Evolutionary conservation across 768 basidiomycete species (phyloP).

Genomic region (Podaxis pistillaris): DNA sequence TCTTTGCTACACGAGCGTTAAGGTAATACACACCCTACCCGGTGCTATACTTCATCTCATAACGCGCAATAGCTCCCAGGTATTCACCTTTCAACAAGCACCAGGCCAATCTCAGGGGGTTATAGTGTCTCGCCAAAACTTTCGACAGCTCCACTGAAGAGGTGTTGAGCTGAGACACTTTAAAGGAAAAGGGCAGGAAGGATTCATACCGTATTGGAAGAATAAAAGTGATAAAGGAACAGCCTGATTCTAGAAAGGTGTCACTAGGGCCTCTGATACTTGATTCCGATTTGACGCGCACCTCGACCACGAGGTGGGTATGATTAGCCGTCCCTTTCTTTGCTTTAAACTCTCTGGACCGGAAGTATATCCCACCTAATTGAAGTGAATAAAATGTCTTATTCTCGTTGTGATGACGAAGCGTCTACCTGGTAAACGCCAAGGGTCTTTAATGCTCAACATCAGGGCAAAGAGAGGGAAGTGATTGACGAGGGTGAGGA

Average conservation of each 20-base stretch:
- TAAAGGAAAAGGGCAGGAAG: constrained; percentile 1
- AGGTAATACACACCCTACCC: background rate
- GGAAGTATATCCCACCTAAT: constrained; percentile 25
- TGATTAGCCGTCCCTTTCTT: constrained; percentile 12
- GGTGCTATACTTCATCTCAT: constrained; percentile 33
- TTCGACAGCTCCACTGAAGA: constrained; percentile 44
- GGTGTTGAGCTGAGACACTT: background rate
- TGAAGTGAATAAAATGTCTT: constrained; percentile 15
- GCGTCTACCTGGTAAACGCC: constrained; percentile 72
- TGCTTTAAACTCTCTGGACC: background rate
- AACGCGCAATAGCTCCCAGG: constrained; percentile 47
- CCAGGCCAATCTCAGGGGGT: constrained; percentile 52
- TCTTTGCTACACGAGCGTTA: too few species aligned
- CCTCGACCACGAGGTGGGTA: constrained; percentile 32
- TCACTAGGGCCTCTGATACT: background rate
- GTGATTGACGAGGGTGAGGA: constrained; percentile 81
- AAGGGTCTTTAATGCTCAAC: constrained; percentile 80
- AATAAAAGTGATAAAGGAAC: constrained; percentile 51
- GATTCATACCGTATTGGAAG: constrained; percentile 52
- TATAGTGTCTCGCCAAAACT: constrained; percentile 45
- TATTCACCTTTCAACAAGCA: constrained; percentile 47
- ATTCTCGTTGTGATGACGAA: too few species aligned
- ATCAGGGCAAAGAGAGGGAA: constrained; percentile 91
- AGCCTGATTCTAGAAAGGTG: constrained; percentile 48
- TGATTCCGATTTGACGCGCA: constrained; percentile 15